Conservation (phyloP, 2,329 filamentous ascomycete species). For the Pseudofabraea citricarpa region DNA sequence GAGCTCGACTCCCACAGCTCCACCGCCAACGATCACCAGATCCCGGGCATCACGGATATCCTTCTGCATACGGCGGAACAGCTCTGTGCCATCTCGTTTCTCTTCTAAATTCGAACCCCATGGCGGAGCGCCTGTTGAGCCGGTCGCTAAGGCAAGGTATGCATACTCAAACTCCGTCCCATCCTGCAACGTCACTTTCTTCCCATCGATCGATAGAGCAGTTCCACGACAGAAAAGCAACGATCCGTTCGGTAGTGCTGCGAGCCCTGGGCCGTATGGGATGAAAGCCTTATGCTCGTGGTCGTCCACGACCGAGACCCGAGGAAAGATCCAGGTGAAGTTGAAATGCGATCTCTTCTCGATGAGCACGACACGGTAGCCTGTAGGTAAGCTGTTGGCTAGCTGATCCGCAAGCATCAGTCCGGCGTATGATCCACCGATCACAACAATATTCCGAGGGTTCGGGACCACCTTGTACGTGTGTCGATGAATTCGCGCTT, state of each 20-base stretch:
- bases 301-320: conserved; percentile 38
- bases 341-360: conserved; percentile 49
- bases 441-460: conserved; percentile 31
- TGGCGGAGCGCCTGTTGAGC: conserved; percentile 28
- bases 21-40: conserved; percentile 37
- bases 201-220: conserved; percentile 25
- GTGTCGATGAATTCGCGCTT: conserved; percentile 9
- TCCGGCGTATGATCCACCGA: conserved; percentile 42
- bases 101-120: conserved; percentile 25
- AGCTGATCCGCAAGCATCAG: conserved; percentile 30
- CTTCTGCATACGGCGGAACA: conserved; percentile 28
- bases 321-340: conserved; percentile 42
- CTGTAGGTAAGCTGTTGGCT: conserved; percentile 33
- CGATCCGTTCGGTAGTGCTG: conserved; percentile 25
- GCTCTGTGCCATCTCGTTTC: conserved; percentile 24
- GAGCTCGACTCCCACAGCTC: conserved; percentile 45
- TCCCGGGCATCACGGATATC: conserved; percentile 20
- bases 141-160: conserved; percentile 40
- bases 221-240: conserved; percentile 27
- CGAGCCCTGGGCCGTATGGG: conserved; percentile 34
- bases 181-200: conserved; percentile 27
- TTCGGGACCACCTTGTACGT: conserved; percentile 9
- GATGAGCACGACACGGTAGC: conserved; percentile 40
- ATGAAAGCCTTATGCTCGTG: conserved; percentile 45
- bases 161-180: conserved; percentile 34